Evolutionary conservation across 768 basidiomycete species (phyloP).

Genomic region (Tulasnella sp.): DNA sequence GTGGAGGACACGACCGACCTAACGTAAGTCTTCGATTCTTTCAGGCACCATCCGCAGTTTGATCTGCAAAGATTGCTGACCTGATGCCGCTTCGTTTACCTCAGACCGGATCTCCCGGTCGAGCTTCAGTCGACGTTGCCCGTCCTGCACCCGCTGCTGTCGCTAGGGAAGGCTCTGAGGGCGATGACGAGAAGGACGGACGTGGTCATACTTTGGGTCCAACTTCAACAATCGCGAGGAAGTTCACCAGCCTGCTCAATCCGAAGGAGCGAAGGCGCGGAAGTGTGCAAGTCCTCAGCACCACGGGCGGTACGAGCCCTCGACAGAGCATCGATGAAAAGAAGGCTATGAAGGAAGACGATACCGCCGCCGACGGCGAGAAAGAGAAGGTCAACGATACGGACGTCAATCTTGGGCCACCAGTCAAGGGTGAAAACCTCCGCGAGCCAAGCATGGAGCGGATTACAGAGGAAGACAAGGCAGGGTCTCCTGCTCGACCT

Average conservation of each 20-base stretch:
- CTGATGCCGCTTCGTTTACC: not conserved
- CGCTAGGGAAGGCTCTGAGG: not conserved
- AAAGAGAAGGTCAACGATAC: conserved; percentile 29
- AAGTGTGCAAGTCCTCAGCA: conserved; percentile 21
- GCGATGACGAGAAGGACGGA: conserved; percentile 20
- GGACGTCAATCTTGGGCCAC: conserved; percentile 16
- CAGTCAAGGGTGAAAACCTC: not conserved
- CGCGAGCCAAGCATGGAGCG: conserved; percentile 3
- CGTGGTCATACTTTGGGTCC: conserved; percentile 31
- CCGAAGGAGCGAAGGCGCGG: conserved; percentile 27
- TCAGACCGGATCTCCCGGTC: not conserved
- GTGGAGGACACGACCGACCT: conserved; percentile 27
- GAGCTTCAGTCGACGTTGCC: conserved; percentile 2
- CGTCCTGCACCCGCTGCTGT: not conserved
- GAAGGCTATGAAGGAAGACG: not conserved
- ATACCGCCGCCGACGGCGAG: conserved; percentile 22
- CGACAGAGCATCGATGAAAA: conserved; percentile 1
- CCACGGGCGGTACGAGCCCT: not conserved
- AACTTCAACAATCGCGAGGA: conserved; percentile 62
- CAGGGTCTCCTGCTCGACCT: conserved; percentile 1
- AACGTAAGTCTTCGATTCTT: conserved; percentile 24
- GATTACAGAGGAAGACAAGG: conserved; percentile 19
- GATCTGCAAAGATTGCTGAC: not conserved
- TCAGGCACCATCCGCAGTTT: not conserved
- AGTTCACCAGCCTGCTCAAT: conserved; percentile 54